phyloP scores from a whole-genome alignment of 2,329 filamentous ascomycete genomes.

The Exophiala viscosa region DNA sequence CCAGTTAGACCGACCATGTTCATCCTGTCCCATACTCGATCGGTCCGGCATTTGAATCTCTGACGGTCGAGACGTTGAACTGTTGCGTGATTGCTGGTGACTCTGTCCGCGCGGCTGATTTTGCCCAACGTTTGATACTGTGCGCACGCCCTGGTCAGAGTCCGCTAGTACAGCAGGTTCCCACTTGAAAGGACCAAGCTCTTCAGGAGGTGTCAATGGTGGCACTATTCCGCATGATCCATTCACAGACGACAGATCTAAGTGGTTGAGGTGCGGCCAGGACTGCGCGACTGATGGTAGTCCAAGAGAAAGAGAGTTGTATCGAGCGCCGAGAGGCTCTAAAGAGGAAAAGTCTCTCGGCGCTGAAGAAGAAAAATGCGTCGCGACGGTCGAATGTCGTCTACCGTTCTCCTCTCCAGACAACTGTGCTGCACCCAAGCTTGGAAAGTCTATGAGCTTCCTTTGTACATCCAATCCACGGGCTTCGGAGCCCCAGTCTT shows the following conservation, averaged over 20 bases:
- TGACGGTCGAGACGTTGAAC: slow-evolving; percentile 15
- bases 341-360: background rate
- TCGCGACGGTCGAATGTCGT: background rate
- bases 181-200: slow-evolving; percentile 32
- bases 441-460: background rate
- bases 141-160: slow-evolving; percentile 5
- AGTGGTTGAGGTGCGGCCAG: slow-evolving; percentile 6
- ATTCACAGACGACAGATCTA: slow-evolving; percentile 7
- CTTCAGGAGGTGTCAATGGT: slow-evolving; percentile 26
- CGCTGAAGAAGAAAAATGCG: background rate
- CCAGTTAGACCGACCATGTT: slow-evolving; percentile 14
- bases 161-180: slow-evolving; percentile 8
- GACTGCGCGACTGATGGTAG: slow-evolving; percentile 7
- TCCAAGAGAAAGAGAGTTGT: background rate
- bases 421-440: background rate
- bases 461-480: background rate
- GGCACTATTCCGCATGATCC: slow-evolving; percentile 15
- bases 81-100: slow-evolving; percentile 8
- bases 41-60: slow-evolving; percentile 19
- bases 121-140: slow-evolving; percentile 5
- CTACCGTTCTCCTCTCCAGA: background rate
- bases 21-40: slow-evolving; percentile 10
- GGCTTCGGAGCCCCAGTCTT: background rate
- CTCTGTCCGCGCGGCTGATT: background rate
- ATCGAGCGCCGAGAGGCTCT: background rate